phyloP scores from a whole-genome alignment of 768 basidiomycete genomes.

The Tulasnella sp. region DNA sequence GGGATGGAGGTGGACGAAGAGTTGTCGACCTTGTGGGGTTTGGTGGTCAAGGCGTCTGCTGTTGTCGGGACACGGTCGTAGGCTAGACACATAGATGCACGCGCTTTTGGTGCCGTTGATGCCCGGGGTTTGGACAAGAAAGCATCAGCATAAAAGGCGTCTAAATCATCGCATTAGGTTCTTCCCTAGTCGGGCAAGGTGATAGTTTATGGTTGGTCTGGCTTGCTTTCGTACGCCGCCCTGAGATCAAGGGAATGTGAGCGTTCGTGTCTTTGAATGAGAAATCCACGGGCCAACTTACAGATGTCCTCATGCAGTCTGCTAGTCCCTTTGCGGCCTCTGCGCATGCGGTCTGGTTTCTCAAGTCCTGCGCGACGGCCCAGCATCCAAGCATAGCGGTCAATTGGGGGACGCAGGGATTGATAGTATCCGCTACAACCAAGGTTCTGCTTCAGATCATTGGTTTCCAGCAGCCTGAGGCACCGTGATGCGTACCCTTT shows the following conservation, averaged over 20 bases:
- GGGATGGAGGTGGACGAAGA: slow-evolving; percentile 28
- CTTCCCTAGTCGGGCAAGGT: slow-evolving; percentile 55
- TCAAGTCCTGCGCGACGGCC: slow-evolving; percentile 60
- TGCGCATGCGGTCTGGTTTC: slow-evolving; percentile 43
- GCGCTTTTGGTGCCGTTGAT: not conserved
- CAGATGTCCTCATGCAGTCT: slow-evolving; percentile 77
- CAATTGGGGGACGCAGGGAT: slow-evolving; percentile 58
- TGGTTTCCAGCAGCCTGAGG: not conserved
- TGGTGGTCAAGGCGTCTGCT: slow-evolving; percentile 42
- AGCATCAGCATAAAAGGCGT: too few relatives aligned
- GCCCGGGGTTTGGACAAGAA: not conserved
- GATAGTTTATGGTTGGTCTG: slow-evolving; percentile 78
- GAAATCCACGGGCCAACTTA: slow-evolving; percentile 30
- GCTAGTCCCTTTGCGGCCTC: slow-evolving; percentile 50
- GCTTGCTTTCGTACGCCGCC: slow-evolving; percentile 56
- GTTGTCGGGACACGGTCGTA: slow-evolving; percentile 5
- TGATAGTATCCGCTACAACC: slow-evolving; percentile 31
- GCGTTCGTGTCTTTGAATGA: not conserved
- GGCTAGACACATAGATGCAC: not conserved
- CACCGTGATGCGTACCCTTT: slow-evolving; percentile 41
- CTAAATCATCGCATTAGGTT: slow-evolving; percentile 13
- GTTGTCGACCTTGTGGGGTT: slow-evolving; percentile 42
- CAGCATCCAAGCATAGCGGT: slow-evolving; percentile 76
- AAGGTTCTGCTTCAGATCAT: not conserved
- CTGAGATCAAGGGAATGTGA: slow-evolving; percentile 30